These are phyloP conservation scores for Syzygium aromaticum DNA, from an alignment of 345 rosid species.

Conservation along the genomic window DNA sequence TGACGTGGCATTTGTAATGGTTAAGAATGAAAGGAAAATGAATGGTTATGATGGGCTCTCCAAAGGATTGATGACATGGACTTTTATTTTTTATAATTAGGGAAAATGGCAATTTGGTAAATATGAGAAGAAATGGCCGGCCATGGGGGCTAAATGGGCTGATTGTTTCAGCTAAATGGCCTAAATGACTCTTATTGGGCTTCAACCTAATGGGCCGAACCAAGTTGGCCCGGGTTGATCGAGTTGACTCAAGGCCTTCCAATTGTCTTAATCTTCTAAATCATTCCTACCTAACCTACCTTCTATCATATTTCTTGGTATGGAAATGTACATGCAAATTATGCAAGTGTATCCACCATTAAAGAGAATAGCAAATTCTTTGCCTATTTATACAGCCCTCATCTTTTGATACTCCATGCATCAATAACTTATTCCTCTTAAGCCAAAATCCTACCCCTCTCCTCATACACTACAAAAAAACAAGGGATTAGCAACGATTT, in stretches of 20 bases:
- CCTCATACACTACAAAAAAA: too few species aligned
- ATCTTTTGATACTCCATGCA: too few species aligned
- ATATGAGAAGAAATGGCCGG: neutral
- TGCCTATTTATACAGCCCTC: neutral
- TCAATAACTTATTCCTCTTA: neutral
- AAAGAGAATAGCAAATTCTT: neutral
- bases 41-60: neutral
- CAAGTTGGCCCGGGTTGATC: neutral
- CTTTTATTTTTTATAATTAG: too few species aligned
- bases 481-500: too few species aligned
- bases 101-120: neutral
- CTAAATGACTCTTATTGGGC: neutral
- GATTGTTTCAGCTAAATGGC: too few species aligned
- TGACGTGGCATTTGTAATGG: neutral
- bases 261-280: neutral
- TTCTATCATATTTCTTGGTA: too few species aligned
- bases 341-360: neutral
- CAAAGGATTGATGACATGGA: neutral
- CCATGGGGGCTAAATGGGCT: neutral
- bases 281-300: too few species aligned
- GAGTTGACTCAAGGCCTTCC: neutral
- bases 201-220: neutral
- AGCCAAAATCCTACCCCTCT: neutral
- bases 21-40: neutral
- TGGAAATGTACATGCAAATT: too few species aligned